Base-by-base conservation (phyloP, 495 filamentous ascomycete species). In the Clohesyomyces aquaticus region DNA sequence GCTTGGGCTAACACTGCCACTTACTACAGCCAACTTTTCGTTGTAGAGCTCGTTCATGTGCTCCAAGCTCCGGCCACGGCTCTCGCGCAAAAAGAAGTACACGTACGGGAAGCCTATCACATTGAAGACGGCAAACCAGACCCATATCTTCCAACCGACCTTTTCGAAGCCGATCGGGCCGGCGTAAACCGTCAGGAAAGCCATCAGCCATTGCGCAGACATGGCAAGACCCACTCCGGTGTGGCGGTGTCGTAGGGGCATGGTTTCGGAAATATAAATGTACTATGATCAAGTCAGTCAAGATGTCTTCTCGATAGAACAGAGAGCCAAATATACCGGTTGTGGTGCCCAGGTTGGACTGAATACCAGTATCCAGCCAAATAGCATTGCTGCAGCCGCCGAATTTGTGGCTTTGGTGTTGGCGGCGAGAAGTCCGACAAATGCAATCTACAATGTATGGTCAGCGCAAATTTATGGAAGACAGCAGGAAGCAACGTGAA, bases 91-190 rank as follows among this genome's bases (percentile, higher is more conserved):
- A 12, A 56, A 53, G 50, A 49, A 43, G 25, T 63, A 58, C 43
- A 47, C 32, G 25, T 65, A 53, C 18, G 55, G 53, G 1, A 35
- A 55, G 0, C 52, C 61, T 26, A 52, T 43, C 19, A 43, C 21
- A n/a, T 42, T 56, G 32, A 56, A 56, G 25, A 25, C 53, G 14
- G 32, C 22, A 41, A 66, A 52, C 63, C 45, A 66, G 27, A 66
- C 47, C 63, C 63, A 66, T 14, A 56, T 60, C 55, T 66, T 60
- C 63, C 63, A 66, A n/a, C 63, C 63, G 18, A 66, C 63, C 16
- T 61, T 66, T 11, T 42, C 35, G 23, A 62, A 59, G 2, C 58
- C 55, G 22, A 66, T 66, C 0, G 63, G 61, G 8, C 61, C 61
- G 8, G 61, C 61, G 50, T 41, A 64, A 3, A 64, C 61, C 10